A percentile compares a stretch with the other conserved stretches of the same genome.
phyloP scores from a whole-genome alignment of 352 stramenopile genomes.

The Globisporangium yorkense region DNA sequence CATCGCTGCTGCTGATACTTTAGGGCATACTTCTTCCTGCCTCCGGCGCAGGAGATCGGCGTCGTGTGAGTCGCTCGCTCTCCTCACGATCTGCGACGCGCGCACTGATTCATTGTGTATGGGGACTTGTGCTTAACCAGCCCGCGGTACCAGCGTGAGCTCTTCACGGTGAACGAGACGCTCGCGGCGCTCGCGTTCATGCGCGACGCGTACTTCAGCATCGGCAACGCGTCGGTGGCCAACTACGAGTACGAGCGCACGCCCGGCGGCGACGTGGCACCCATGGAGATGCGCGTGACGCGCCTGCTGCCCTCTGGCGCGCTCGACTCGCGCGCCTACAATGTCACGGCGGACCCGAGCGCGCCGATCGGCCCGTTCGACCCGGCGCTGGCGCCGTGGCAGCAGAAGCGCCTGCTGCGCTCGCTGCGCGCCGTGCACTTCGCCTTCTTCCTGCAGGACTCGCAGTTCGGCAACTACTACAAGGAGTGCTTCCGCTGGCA shows the following conservation, averaged over 20 bases:
- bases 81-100: not conserved
- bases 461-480: constrained; percentile 73
- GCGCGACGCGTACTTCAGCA: constrained; percentile 72
- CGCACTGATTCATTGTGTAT: not conserved
- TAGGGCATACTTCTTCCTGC: constrained; percentile 83
- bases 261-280: constrained; percentile 18
- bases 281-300: constrained; percentile 33
- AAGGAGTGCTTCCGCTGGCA: constrained; percentile 83
- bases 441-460: constrained; percentile 56
- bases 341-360: constrained; percentile 25
- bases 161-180: constrained; percentile 77
- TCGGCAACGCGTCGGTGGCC: constrained; percentile 57
- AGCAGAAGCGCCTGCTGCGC: constrained; percentile 43
- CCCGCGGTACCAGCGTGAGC: constrained; percentile 50
- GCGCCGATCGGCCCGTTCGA: constrained; percentile 55
- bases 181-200: constrained; percentile 55
- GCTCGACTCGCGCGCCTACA: constrained; percentile 33
- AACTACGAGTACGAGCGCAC: constrained; percentile 74
- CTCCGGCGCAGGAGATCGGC: constrained; percentile 41
- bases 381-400: constrained; percentile 19
- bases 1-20: not conserved
- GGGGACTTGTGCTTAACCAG: constrained; percentile 16
- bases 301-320: constrained; percentile 25
- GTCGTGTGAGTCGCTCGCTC: constrained; percentile 28
- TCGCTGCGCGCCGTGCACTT: constrained; percentile 41